Base-by-base conservation (phyloP, 192 early-diverging fungal species). In the Chytriomyces sp. region DNA sequence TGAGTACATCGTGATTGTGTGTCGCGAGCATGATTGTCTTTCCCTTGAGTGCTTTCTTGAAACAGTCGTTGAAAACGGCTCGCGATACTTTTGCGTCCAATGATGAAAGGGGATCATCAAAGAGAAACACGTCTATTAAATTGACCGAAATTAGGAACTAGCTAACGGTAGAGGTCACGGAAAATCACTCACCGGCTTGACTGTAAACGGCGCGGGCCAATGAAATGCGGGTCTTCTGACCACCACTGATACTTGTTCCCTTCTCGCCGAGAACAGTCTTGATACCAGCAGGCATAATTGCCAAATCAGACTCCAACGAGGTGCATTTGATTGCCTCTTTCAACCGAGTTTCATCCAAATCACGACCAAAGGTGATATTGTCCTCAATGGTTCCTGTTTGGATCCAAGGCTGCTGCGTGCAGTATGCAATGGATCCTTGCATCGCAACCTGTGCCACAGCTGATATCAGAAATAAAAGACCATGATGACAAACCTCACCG, bases 211-310 rank as follows among this genome's bases (percentile, higher is more conserved):
- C 74, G 5, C 74, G 7, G 33, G 74, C 74, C 12, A 85, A 56
- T 3, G 81, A 77, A 34, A 86, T 49, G 22, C 85, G 91, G 28
- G 89, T 87, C 75, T 94, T 95, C 58, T 98, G 96, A 12, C 96
- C 96, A 71, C 96, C 96, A 39, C 90, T 92, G n/a, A 98, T 81
- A 36, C 90, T 94, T 74, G 94, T 89, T 37, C 96, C 96, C 61
- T 87, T 87, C 77, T 95, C 93, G 39, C 94, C 78, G 3, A 79
- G 33, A 85, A 94, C 74, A 36, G 82, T 84, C 37, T 75, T 44
- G 33, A 79, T 33, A 3, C 84, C 81, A 22, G 32, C 64, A n/a
- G 73, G 33, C n/a, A 85, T 41, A 3, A n/a, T 37, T 4, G 34
- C 66, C 8, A 85, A 30, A 58, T 85, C 84, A 40, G 44, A 26